Evolutionary conservation across 2,329 filamentous ascomycete genomes (phyloP), one percentile per base, ranked within the genome.

Genomic region (Colletotrichum noveboracense): DNA sequence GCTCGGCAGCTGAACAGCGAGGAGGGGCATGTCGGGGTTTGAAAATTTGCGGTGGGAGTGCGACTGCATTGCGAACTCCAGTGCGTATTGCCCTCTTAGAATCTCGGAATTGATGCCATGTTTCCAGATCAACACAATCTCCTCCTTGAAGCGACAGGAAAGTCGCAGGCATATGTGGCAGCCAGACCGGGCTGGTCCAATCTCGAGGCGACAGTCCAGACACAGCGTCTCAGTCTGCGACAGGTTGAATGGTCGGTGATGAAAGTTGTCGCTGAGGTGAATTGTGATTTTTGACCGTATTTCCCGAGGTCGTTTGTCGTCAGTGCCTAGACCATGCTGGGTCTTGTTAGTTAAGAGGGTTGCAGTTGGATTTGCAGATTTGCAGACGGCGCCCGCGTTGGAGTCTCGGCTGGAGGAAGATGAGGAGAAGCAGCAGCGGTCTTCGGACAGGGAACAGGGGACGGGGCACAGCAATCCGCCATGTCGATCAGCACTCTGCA

Each of bases 361-460:
- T 32, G 52, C 66, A 28, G 21, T 48, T 52, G 66, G 62, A 65
- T 43, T 43, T 65, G 36, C 62, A n/a, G 55, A 69, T 69, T 61
- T 61, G 66, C 66, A 61, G 56, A 32, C 56, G 55, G 24, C 55
- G 32, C 28, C 30, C 43, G 26, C 18, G 65, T 36, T 65, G 61
- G 61, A 48, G 34, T 65, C 60, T 62, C 64, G 55, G 24, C 32
- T 58, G 61, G 26, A 34, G 38, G 26, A 66, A 48, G 58, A 38
- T 26, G 68, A 75, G 55, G 55, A 71, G 36, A 71, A 66, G 71
- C n/a, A 26, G 21, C 21, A 48, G 14, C 14, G 38, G 38, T n/a
- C 8, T 43, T 43, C 38, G 16, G 26, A 58, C 62, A 72, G 61
- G 68, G 72, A 56, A 70, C 68, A 75, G 62, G 72, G 56, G 43